Conservation (phyloP, 2,329 filamentous ascomycete genomes). For the Chlorencoelia australis region DNA sequence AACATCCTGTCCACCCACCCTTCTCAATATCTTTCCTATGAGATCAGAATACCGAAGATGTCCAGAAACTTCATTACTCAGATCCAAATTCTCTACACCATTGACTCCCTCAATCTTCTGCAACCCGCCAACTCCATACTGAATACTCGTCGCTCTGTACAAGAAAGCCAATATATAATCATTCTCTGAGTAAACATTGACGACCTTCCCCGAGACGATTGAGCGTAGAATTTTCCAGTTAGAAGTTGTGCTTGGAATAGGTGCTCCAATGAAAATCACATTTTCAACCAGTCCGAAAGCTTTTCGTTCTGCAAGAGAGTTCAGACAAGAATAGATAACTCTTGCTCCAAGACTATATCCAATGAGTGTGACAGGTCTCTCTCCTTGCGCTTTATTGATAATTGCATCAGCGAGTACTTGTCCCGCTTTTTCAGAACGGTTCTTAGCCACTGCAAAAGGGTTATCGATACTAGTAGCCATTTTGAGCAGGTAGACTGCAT, state of each 20-base stretch:
- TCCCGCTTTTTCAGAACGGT: constrained; percentile 49
- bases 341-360: constrained; percentile 71
- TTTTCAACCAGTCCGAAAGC: constrained; percentile 58
- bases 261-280: constrained; percentile 69
- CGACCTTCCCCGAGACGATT: constrained; percentile 71
- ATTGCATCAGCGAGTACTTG: constrained; percentile 54
- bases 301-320: constrained; percentile 46
- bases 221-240: constrained; percentile 72
- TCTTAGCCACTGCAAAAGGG: constrained; percentile 49
- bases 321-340: constrained; percentile 54
- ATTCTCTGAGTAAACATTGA: constrained; percentile 82
- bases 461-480: constrained; percentile 47
- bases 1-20: constrained; percentile 25
- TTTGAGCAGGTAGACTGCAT: constrained; percentile 38
- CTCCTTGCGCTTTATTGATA: constrained; percentile 71
- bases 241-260: constrained; percentile 59
- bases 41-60: constrained; percentile 62
- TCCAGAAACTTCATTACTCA: constrained; percentile 53
- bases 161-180: constrained; percentile 85
- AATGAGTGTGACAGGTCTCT: constrained; percentile 68
- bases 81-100: constrained; percentile 44
- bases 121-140: constrained; percentile 76
- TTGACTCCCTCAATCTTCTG: constrained; percentile 60
- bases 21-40: constrained; percentile 53
- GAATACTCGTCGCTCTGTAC: constrained; percentile 71